Conservation (phyloP, 1,284 basidiomycete species). For the Cutaneotrichosporon cavernicola region DNA sequence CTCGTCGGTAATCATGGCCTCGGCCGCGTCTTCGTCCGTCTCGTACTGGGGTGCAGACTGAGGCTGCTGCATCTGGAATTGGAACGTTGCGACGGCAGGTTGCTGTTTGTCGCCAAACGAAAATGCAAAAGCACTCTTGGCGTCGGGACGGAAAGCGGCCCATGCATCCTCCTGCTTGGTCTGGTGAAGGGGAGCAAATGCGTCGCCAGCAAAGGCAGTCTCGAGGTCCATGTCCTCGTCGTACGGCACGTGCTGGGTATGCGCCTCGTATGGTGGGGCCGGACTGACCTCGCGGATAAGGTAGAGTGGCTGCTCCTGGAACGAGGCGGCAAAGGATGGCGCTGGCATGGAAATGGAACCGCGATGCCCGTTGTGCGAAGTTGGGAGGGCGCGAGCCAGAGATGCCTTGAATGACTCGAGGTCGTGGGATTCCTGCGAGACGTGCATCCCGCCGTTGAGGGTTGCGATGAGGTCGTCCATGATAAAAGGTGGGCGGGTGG, state of each 20-base stretch:
- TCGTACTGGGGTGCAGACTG: background rate
- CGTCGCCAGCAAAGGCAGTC: slow-evolving; percentile 26
- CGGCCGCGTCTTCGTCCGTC: slow-evolving; percentile 8
- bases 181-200: slow-evolving; percentile 16
- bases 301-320: slow-evolving; percentile 17
- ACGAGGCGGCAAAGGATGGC: background rate
- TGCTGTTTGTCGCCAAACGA: background rate
- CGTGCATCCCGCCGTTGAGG: slow-evolving; percentile 42
- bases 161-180: background rate
- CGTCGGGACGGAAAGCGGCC: background rate
- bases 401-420: slow-evolving; percentile 41
- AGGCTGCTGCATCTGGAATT: slow-evolving; percentile 5
- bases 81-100: background rate
- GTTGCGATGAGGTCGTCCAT: slow-evolving; percentile 53
- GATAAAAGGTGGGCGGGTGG: slow-evolving; percentile 5
- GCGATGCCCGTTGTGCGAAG: slow-evolving; percentile 8
- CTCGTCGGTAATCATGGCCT: slow-evolving; percentile 10
- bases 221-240: slow-evolving; percentile 16
- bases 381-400: slow-evolving; percentile 24
- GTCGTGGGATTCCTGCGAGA: slow-evolving; percentile 46
- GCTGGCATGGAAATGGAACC: slow-evolving; percentile 10
- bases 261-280: slow-evolving; percentile 4
- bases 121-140: background rate
- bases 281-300: slow-evolving; percentile 4
- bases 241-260: background rate